Evolutionary conservation across 2,329 filamentous ascomycete species (phyloP).

Genomic region (Epichloe glyceriae): DNA sequence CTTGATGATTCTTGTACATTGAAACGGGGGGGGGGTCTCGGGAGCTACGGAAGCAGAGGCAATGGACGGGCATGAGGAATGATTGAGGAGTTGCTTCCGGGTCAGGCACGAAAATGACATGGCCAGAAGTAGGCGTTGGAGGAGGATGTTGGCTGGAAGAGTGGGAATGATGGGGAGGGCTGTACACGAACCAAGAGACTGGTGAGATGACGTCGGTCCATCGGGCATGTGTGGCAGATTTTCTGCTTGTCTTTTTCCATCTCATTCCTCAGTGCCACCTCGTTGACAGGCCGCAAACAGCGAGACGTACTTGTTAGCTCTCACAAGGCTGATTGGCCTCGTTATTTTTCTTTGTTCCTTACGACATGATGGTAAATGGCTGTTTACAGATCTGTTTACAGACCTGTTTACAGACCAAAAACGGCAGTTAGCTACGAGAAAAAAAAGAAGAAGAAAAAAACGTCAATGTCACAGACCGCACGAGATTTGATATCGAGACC

Average conservation of each 20-base stretch:
- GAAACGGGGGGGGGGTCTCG: neutral
- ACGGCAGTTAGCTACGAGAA: neutral
- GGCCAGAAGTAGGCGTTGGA: neutral
- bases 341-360: neutral
- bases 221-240: neutral
- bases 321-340: neutral
- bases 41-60: neutral
- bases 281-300: neutral
- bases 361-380: neutral
- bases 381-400: no score
- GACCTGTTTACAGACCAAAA: neutral
- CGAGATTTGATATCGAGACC: neutral
- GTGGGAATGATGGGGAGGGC: neutral
- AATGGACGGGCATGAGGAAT: neutral
- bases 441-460: neutral
- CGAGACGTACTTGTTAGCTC: neutral
- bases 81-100: neutral
- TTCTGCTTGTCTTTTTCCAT: neutral
- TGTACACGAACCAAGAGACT: neutral
- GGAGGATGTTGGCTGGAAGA: neutral
- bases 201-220: neutral
- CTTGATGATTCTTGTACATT: constrained; percentile 4
- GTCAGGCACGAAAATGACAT: neutral
- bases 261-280: neutral
- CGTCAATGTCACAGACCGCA: neutral